Conservation (phyloP, 2,329 filamentous ascomycete species). For the Onygenales sp. region DNA sequence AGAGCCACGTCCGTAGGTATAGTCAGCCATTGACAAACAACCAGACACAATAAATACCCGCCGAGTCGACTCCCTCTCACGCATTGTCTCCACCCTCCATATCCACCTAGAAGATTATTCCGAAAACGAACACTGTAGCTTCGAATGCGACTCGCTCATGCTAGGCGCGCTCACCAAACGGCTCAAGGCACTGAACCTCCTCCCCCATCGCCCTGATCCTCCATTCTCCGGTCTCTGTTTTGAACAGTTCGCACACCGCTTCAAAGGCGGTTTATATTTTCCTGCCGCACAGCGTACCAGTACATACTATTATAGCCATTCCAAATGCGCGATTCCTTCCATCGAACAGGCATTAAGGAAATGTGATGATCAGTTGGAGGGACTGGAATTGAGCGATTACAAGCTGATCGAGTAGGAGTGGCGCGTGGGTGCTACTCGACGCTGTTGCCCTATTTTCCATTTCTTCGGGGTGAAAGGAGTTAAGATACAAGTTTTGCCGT, state of each 20-base stretch:
- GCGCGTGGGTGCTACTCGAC: not conserved
- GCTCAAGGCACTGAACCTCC: slow-evolving; percentile 8
- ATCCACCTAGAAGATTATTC: slow-evolving; percentile 10
- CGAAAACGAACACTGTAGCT: slow-evolving; percentile 13
- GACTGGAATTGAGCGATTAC: slow-evolving; percentile 10
- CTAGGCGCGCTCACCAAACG: slow-evolving; percentile 11
- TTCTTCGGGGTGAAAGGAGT: too few species aligned
- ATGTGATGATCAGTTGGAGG: slow-evolving; percentile 9
- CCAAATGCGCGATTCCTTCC: slow-evolving; percentile 12
- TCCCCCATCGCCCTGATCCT: slow-evolving; percentile 9
- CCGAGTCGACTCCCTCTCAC: slow-evolving; percentile 7
- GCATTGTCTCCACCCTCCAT: slow-evolving; percentile 9
- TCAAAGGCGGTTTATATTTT: slow-evolving; percentile 12
- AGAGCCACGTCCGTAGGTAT: not conserved
- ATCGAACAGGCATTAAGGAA: slow-evolving; percentile 8
- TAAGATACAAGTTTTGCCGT: too few species aligned
- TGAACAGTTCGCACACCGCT: slow-evolving; percentile 12
- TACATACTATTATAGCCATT: slow-evolving; percentile 11
- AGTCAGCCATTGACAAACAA: not conserved
- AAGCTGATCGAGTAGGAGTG: not conserved
- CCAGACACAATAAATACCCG: slow-evolving; percentile 10
- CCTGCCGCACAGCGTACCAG: slow-evolving; percentile 13
- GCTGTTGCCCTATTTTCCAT: too few species aligned
- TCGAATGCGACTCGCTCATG: slow-evolving; percentile 14
- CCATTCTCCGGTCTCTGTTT: slow-evolving; percentile 11